These are phyloP conservation scores for Nannochloropsis salina DNA, from an alignment of 108 stramenopile species.

Conservation along the genomic window DNA sequence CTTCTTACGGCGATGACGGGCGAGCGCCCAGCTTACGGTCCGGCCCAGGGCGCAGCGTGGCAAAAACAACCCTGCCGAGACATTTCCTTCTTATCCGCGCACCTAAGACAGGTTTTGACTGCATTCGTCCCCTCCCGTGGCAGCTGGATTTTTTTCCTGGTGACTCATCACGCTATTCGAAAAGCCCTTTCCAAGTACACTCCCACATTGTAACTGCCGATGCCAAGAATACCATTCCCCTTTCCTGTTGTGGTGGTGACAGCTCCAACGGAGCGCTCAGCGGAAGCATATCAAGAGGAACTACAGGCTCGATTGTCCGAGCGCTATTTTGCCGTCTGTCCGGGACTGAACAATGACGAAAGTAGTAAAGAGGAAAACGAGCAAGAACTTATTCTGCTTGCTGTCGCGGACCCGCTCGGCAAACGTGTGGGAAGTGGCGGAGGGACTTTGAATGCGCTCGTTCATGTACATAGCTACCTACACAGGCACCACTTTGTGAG, in stretches of 20 bases:
- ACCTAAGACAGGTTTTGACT: too few species aligned
- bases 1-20: too few species aligned
- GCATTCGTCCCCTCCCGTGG: too few species aligned
- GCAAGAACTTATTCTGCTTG: conserved; percentile 32
- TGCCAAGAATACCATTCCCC: background rate
- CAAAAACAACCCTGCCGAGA: too few species aligned
- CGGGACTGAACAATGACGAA: background rate
- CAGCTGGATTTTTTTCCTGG: too few species aligned
- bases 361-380: background rate
- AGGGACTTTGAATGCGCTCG: conserved; percentile 46
- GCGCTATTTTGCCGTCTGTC: background rate
- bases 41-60: too few species aligned
- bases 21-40: too few species aligned
- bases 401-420: conserved; percentile 42
- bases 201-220: too few species aligned
- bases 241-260: background rate
- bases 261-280: conserved; percentile 9
- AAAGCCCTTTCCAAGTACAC: too few species aligned
- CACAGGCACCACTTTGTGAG: background rate
- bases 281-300: background rate
- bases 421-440: conserved; percentile 46
- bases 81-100: too few species aligned
- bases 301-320: background rate
- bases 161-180: too few species aligned
- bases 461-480: conserved; percentile 29